These are phyloP conservation scores for Neurospora sp. DNA, from an alignment of 495 filamentous ascomycete species.

Conservation along the genomic window DNA sequence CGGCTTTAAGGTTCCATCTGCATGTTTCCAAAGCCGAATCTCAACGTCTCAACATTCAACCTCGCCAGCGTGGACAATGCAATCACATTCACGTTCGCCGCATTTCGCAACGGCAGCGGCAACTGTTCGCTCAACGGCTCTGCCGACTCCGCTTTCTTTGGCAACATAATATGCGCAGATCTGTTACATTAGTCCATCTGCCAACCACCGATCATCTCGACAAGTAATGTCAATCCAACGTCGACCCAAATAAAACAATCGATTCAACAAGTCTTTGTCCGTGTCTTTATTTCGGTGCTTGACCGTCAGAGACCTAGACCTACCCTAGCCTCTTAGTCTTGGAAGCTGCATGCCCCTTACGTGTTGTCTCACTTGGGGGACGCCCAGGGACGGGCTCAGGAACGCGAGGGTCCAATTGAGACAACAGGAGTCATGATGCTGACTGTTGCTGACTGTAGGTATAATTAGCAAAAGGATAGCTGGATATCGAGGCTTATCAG, in stretches of 20 bases:
- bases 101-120: not conserved
- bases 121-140: not conserved
- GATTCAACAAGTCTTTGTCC: not conserved
- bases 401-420: not conserved
- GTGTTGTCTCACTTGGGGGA: not conserved
- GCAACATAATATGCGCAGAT: not conserved
- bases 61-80: not conserved
- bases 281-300: not conserved
- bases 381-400: not conserved
- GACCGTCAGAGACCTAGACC: not conserved
- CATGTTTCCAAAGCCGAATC: not conserved
- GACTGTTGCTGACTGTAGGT: not conserved
- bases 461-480: not conserved
- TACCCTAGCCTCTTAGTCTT: not conserved
- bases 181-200: not conserved
- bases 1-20: not conserved
- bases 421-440: not conserved
- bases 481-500: not conserved
- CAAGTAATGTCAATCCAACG: not conserved
- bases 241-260: not conserved
- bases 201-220: not conserved
- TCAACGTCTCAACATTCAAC: not conserved
- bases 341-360: not conserved
- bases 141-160: not conserved
- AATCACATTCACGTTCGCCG: not conserved